Evolutionary conservation across 345 rosid genomes (phyloP), one percentile per base, ranked within the genome.

Genomic region (Litchi chinensis): DNA sequence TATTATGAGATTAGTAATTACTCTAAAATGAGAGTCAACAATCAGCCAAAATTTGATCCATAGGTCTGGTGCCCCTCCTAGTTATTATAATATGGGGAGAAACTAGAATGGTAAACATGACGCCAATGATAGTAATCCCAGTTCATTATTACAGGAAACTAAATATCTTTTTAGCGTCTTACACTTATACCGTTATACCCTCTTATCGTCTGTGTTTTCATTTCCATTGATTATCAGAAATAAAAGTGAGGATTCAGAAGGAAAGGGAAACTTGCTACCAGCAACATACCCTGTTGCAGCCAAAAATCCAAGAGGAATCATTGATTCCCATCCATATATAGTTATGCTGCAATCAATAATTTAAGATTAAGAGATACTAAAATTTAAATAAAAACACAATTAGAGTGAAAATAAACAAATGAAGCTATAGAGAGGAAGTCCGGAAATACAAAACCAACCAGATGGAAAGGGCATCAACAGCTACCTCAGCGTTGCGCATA

Each of bases 261-360:
- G 39, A 16, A 24, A 75, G 32, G 15, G 64, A 44, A 8, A 8
- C 52, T 69, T 65, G 68, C 52, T 63, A 68, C 46, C 40, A 76
- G 74, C 21, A 62, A 79, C 87, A 9, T 80, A 88, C 92, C 93
- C 92, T 6, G 90, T 82, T 65, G 89, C 90, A 68, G 92, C 93
- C 76, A 87, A 82, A 85, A 88, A 86, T 77, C 91, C 93, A 37
- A 88, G 88, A 37, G 89, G 86, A 77, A 90, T 86, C 92, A 88
- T 88, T 77, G 90, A 87, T 81, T 90, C 88, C 90, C 91, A 88
- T 71, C 77, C 86, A 72, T 28, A 83, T 59, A 88, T 82, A 66
- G 85, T 77, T 72, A 87, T 75, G 80, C 92, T 87, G 88, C 65
- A 63, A 70, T 79, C 40, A 19, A 67, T 52, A 60, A 44, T 8